Percentiles rank a stretch among this genome's conserved stretches.
Evolutionary conservation across 2,329 filamentous ascomycete species (phyloP).

Genomic region (Sclerotinia trifoliorum): DNA sequence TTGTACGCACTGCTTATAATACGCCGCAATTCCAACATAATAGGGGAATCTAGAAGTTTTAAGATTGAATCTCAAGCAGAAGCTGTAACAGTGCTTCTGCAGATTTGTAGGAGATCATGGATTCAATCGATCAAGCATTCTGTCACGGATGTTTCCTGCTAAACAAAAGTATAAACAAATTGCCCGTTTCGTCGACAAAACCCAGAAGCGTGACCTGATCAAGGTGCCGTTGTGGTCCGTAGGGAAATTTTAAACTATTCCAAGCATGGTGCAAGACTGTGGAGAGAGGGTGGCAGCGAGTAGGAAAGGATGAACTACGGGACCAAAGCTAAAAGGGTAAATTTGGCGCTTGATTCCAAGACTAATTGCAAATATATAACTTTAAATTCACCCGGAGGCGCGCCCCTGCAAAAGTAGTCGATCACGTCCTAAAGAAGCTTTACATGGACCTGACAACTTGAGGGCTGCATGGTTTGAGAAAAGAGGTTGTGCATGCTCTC

Average conservation of each 20-base stretch:
- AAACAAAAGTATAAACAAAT: slow-evolving; percentile 1
- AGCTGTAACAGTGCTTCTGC: slow-evolving; percentile 1
- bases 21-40: background rate
- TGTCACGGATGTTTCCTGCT: background rate
- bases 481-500: background rate
- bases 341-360: background rate
- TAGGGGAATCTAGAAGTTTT: background rate
- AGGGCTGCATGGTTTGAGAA: slow-evolving; percentile 1
- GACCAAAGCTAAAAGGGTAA: slow-evolving; percentile 11
- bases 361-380: slow-evolving; percentile 7
- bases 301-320: background rate
- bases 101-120: background rate
- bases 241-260: background rate
- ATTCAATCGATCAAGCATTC: background rate
- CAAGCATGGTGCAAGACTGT: background rate
- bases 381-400: background rate
- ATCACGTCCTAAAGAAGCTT: slow-evolving; percentile 4
- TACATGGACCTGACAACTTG: background rate
- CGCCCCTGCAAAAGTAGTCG: slow-evolving; percentile 7
- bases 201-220: background rate
- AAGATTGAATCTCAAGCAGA: background rate
- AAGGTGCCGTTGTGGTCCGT: background rate
- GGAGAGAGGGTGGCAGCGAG: background rate
- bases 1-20: too few relatives aligned
- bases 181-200: slow-evolving; percentile 4